These are phyloP conservation scores for Aquanectria penicillioides DNA, from an alignment of 2,329 filamentous ascomycete genomes.

Conservation along the genomic window DNA sequence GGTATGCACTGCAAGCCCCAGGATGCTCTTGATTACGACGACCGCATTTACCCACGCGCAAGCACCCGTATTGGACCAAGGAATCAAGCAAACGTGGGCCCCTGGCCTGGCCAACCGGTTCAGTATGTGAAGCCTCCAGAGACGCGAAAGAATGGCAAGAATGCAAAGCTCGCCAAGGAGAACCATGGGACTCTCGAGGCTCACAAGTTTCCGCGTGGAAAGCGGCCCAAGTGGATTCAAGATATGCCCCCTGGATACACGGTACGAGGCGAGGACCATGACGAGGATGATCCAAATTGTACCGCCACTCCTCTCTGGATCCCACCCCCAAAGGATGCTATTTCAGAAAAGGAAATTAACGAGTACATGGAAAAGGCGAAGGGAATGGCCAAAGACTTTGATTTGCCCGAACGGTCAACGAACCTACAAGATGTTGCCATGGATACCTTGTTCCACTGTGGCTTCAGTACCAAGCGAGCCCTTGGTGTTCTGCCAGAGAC, in stretches of 20 bases:
- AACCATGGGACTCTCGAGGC: slow-evolving; percentile 81
- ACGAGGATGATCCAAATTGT: slow-evolving; percentile 75
- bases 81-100: slow-evolving; percentile 85
- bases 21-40: slow-evolving; percentile 95
- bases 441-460: slow-evolving; percentile 75
- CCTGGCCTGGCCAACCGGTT: slow-evolving; percentile 90
- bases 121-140: slow-evolving; percentile 90
- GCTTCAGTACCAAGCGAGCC: slow-evolving; percentile 77
- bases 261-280: slow-evolving; percentile 80
- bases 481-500: slow-evolving; percentile 74
- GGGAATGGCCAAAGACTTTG: slow-evolving; percentile 70
- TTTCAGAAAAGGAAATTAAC: slow-evolving; percentile 70
- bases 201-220: slow-evolving; percentile 81
- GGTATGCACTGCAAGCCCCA: slow-evolving; percentile 96
- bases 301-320: slow-evolving; percentile 84
- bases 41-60: slow-evolving; percentile 95
- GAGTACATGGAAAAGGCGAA: slow-evolving; percentile 80
- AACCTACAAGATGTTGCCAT: slow-evolving; percentile 90
- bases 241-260: slow-evolving; percentile 91
- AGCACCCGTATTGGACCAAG: slow-evolving; percentile 91
- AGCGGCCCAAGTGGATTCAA: slow-evolving; percentile 91
- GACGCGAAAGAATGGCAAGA: slow-evolving; percentile 84
- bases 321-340: slow-evolving; percentile 68
- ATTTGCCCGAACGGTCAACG: slow-evolving; percentile 79
- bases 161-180: slow-evolving; percentile 82